Percentiles rank a stretch among this genome's conserved stretches.
phyloP scores from a whole-genome alignment of 2,329 filamentous ascomycete genomes.

The Elsinoe ampelina region DNA sequence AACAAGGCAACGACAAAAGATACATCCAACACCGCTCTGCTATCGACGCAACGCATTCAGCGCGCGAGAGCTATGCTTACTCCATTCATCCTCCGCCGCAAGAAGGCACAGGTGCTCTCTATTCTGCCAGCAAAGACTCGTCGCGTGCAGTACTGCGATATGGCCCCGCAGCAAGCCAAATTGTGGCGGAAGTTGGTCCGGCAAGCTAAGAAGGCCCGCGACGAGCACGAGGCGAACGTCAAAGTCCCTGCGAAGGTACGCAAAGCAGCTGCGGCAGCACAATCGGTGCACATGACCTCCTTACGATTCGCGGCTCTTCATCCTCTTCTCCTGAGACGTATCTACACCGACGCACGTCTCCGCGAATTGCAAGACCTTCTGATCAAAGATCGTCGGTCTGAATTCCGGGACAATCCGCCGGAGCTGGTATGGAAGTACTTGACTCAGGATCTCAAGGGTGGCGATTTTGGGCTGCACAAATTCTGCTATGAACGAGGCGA shows the following conservation, averaged over 20 bases:
- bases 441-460: conserved; percentile 64
- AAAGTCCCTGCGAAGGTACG: background rate
- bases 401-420: conserved; percentile 26
- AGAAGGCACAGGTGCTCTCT: conserved; percentile 80
- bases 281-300: conserved; percentile 57
- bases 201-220: conserved; percentile 43
- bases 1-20: conserved; percentile 81
- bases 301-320: conserved; percentile 89
- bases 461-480: conserved; percentile 58
- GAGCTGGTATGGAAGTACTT: conserved; percentile 50
- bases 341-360: conserved; percentile 67
- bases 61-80: conserved; percentile 86
- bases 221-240: conserved; percentile 29
- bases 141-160: conserved; percentile 69
- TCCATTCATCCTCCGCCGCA: conserved; percentile 86
- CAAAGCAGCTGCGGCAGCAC: conserved; percentile 5
- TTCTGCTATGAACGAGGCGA: conserved; percentile 46
- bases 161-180: conserved; percentile 61
- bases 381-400: conserved; percentile 19
- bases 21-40: conserved; percentile 64
- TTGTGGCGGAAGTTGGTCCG: conserved; percentile 66
- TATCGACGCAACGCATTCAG: conserved; percentile 78
- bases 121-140: conserved; percentile 74
- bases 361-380: conserved; percentile 52
- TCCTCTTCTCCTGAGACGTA: conserved; percentile 72